Base-by-base conservation (phyloP, 108 stramenopile species). In the Cyclotella sp. region DNA sequence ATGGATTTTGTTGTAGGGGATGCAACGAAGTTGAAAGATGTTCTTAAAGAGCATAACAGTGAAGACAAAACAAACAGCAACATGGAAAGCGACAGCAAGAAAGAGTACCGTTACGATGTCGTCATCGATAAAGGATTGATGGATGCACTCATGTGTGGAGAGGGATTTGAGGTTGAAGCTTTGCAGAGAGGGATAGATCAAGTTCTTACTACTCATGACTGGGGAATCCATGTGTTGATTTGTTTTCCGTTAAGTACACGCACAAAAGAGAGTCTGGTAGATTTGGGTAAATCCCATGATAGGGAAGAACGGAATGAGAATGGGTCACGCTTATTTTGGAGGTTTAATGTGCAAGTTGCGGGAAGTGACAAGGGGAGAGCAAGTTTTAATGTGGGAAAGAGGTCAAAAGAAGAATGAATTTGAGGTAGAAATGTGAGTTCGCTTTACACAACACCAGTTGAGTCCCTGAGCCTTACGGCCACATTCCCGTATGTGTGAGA, bases 111-210 rank as follows among this genome's bases (percentile, higher is more conserved):
- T 41, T 86, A 86, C 67, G 90, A 93, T 77, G 76, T 81, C 0
- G 79, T 93, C 34, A 44, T 89, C n/a, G 92, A 93, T 65, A 93
- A 93, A 72, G 92, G 92, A 58, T 77, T 93, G 60, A 77, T 86
- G 42, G 92, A 93, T 85, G 92, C 92, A 21, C 68, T 93, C 0
- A 78, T 93, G 68, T 93, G 92, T 44, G 85, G 82, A 18, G 92
- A 93, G 62, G 92, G 90, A 0, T 90, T 84, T 77, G 78, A 91
- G 47, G 46, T 91, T 9, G 71, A 81, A 67, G 21, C 52, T 12
- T 68, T 89, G 22, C 63, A 85, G 61, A 5, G 30, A 0, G 78
- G 81, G 30, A 68, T 86, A 12, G 49, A 73, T 19, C 51, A 59
- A 29, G 68, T 87, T 24, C 39, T 93, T 14, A 75, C 59, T 4